A percentile compares a stretch with the other conserved stretches of the same genome.
Conservation (phyloP, 1,284 basidiomycete genomes). For the Ganoderma leucocontextum region DNA sequence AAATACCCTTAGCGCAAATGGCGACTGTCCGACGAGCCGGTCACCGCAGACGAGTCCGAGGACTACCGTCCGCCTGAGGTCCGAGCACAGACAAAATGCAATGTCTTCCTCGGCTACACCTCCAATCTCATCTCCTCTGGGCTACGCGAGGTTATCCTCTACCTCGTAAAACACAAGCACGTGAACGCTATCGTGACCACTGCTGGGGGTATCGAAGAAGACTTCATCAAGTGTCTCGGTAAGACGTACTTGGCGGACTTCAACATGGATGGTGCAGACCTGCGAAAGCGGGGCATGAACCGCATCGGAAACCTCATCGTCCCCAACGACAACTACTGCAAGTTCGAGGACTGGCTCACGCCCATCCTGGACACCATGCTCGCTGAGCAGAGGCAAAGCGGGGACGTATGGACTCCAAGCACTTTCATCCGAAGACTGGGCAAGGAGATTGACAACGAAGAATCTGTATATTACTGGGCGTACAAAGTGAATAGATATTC, state of each 20-base stretch:
- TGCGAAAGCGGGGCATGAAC: constrained; percentile 92
- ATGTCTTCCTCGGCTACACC: constrained; percentile 97
- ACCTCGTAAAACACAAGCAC: constrained; percentile 94
- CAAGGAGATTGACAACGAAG: constrained; percentile 96
- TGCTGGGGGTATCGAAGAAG: constrained; percentile 98
- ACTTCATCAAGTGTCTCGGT: constrained; percentile 98
- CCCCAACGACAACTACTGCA: constrained; percentile 99
- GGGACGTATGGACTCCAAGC: constrained; percentile 94
- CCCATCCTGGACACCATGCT: constrained; percentile 95
- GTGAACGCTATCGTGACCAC: constrained; percentile 95
- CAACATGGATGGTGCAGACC: constrained; percentile 88
- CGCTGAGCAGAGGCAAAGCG: constrained; percentile 80
- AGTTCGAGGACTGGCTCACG: constrained; percentile 98
- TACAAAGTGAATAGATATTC: constrained; percentile 81
- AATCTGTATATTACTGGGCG: constrained; percentile 99
- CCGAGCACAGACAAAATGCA: constrained; percentile 77
- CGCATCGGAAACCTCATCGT: constrained; percentile 98
- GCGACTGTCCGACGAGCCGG: constrained; percentile 84
- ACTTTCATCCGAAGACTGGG: constrained; percentile 91
- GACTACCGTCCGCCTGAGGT: constrained; percentile 65
- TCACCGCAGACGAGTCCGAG: constrained; percentile 73
- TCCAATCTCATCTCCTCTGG: constrained; percentile 99
- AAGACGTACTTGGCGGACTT: constrained; percentile 96
- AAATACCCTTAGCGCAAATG: constrained; percentile 67
- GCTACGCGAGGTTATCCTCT: constrained; percentile 90